phyloP scores from a whole-genome alignment of 306 rosid species.

The Sphenostylis stenocarpa region DNA sequence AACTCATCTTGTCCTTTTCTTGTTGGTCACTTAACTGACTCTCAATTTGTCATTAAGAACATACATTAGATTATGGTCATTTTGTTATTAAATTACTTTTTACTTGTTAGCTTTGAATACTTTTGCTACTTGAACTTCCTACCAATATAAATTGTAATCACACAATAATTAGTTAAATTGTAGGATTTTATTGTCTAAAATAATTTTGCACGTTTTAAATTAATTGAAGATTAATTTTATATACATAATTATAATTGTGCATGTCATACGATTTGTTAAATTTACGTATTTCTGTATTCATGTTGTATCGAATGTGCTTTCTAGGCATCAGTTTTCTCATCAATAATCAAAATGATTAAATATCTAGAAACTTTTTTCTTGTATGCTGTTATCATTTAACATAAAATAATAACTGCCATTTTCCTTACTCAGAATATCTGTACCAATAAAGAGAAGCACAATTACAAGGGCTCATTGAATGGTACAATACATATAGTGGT shows the following conservation, averaged over 20 bases:
- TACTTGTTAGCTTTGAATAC: background rate
- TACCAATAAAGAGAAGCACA: slow-evolving; percentile 68
- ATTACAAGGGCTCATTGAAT: slow-evolving; percentile 66
- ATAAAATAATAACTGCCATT: slow-evolving; percentile 10
- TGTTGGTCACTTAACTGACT: background rate
- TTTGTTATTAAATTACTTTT: background rate
- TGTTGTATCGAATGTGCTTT: background rate
- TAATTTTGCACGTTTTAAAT: background rate
- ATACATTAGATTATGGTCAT: background rate
- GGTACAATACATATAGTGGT: slow-evolving; percentile 95
- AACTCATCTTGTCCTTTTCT: background rate
- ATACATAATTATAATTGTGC: background rate
- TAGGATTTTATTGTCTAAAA: background rate
- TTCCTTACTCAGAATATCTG: slow-evolving; percentile 65
- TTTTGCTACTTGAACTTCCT: background rate
- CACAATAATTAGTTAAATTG: background rate
- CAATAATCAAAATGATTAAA: background rate
- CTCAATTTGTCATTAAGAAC: background rate
- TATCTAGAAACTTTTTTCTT: background rate
- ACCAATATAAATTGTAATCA: background rate
- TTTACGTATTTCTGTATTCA: background rate
- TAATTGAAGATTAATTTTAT: background rate
- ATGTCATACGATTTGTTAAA: background rate
- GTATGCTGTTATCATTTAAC: background rate
- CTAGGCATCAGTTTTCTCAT: slow-evolving; percentile 9